Percentiles rank a stretch among this genome's conserved stretches.
Conservation (phyloP, 2,329 filamentous ascomycete genomes). For the Xylaria sp. region DNA sequence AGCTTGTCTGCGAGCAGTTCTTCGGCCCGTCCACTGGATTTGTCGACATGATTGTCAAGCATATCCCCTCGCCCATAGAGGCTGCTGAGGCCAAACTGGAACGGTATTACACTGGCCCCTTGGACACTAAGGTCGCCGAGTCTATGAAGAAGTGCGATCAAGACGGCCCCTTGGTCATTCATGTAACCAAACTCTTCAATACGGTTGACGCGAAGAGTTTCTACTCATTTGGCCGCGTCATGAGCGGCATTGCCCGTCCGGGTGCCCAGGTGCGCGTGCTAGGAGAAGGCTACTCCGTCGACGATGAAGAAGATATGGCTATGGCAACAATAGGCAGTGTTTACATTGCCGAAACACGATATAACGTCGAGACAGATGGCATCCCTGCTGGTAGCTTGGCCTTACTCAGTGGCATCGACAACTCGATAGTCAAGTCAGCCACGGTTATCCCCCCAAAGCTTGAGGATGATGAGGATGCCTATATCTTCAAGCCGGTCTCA, state of each 20-base stretch:
- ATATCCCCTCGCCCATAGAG: constrained; percentile 84
- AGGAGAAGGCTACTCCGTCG: constrained; percentile 92
- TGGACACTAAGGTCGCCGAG: constrained; percentile 79
- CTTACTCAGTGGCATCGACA: constrained; percentile 90
- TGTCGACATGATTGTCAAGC: constrained; percentile 91
- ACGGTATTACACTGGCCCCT: constrained; percentile 88
- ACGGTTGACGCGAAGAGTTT: constrained; percentile 90
- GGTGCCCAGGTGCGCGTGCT: constrained; percentile 86
- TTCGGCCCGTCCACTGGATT: constrained; percentile 90
- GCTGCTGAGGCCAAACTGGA: constrained; percentile 79
- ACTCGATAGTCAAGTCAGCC: constrained; percentile 97
- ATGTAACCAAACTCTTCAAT: constrained; percentile 92
- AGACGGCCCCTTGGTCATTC: constrained; percentile 88
- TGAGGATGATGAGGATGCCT: constrained; percentile 87
- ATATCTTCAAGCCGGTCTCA: constrained; percentile 90
- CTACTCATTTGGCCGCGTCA: constrained; percentile 85
- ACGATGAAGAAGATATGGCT: constrained; percentile 98
- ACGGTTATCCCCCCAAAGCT: constrained; percentile 83
- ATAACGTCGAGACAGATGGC: constrained; percentile 89
- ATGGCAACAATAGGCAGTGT: constrained; percentile 82
- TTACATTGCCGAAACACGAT: constrained; percentile 89
- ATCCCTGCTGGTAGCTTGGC: constrained; percentile 94
- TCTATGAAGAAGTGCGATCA: constrained; percentile 84
- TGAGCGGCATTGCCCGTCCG: constrained; percentile 87
- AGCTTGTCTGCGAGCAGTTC: constrained; percentile 91